Evolutionary conservation across 1,139 yeast species (phyloP).

Genomic region (Yamadazyma aaseri): DNA sequence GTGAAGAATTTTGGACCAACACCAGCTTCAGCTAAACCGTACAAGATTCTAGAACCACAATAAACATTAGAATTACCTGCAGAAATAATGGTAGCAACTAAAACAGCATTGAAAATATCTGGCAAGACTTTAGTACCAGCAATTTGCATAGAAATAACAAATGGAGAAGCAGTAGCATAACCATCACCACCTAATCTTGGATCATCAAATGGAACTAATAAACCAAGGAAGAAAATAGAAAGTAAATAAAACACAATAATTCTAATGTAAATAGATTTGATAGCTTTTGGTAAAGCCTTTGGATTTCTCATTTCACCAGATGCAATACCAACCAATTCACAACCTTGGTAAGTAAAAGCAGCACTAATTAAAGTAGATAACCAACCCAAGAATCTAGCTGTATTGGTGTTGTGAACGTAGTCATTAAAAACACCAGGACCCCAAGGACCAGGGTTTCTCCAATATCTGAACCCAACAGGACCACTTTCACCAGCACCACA

Average conservation of each 20-base stretch:
- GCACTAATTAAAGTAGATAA: slow-evolving; percentile 61
- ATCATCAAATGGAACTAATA: slow-evolving; percentile 78
- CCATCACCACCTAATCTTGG: slow-evolving; percentile 30
- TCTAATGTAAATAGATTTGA: slow-evolving; percentile 77
- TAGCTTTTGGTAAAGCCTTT: slow-evolving; percentile 79
- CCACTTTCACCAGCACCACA: slow-evolving; percentile 72
- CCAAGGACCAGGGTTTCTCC: slow-evolving; percentile 93
- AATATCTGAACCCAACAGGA: slow-evolving; percentile 80
- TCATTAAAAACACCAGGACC: slow-evolving; percentile 57
- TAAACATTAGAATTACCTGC: slow-evolving; percentile 84
- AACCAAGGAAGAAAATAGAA: slow-evolving; percentile 77
- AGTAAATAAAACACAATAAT: slow-evolving; percentile 78
- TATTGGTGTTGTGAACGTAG: slow-evolving; percentile 30
- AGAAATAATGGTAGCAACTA: slow-evolving; percentile 64
- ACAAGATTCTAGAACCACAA: slow-evolving; percentile 72
- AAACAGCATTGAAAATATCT: slow-evolving; percentile 73
- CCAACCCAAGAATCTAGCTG: slow-evolving; percentile 68
- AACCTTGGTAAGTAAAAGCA: slow-evolving; percentile 79
- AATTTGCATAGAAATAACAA: slow-evolving; percentile 57
- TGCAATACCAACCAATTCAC: slow-evolving; percentile 81
- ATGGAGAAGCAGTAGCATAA: slow-evolving; percentile 50
- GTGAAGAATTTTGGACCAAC: slow-evolving; percentile 60
- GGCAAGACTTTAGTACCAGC: slow-evolving; percentile 71
- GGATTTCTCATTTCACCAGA: slow-evolving; percentile 90
- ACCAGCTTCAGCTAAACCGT: slow-evolving; percentile 60